Evolutionary conservation across 495 filamentous ascomycete genomes (phyloP), one percentile per base, ranked within the genome.

Genomic region (Talaromyces trachyspermus): DNA sequence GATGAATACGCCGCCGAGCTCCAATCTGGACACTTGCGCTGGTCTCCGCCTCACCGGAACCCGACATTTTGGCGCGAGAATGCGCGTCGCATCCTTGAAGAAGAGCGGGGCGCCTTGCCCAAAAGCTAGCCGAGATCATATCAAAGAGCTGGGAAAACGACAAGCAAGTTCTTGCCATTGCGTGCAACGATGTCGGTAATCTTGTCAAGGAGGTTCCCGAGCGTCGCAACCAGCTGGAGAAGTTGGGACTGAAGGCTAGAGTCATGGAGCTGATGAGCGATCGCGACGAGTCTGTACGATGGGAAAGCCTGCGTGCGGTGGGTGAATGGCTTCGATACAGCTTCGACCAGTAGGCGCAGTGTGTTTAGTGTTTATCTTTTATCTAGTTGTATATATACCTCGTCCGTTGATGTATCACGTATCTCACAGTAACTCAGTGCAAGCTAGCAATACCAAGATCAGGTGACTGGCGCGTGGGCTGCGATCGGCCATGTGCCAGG

Each of bases 191-290:
- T 63, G 76, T 97, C 15, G 90, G 88, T 11, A 83, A 72, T 48
- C 68, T 98, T 44, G 91, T 98, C 19, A 89, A 86, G 57, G 89
- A 94, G 65, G 83, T 90, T 40, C 88, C 92, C 4, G 91, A 95
- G 67, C 86, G 83, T 64, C 72, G 90, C 52, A 65, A 65, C 24
- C 83, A 86, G 64, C 72, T 96, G 56, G 92, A 97, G 75, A 88
- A 84, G 62, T 58, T 89, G n/a, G 91, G 94, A 1, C 63, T 97
- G 46, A 98, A 99, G 75, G 76, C 76, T 5, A 76, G 88, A 46
- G 84, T 97, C 41, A 97, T 99, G 94, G 88, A 88, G 66, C 66
- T 97, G 56, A 99, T 99, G 94, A 80, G 75, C 46, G 86, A 95
- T 58, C 72, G 76, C 37, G 89, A 97, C 59, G 89, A 96, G 66